Base-by-base conservation (phyloP, 345 rosid genomes). In the Streptanthus diversifolius region DNA sequence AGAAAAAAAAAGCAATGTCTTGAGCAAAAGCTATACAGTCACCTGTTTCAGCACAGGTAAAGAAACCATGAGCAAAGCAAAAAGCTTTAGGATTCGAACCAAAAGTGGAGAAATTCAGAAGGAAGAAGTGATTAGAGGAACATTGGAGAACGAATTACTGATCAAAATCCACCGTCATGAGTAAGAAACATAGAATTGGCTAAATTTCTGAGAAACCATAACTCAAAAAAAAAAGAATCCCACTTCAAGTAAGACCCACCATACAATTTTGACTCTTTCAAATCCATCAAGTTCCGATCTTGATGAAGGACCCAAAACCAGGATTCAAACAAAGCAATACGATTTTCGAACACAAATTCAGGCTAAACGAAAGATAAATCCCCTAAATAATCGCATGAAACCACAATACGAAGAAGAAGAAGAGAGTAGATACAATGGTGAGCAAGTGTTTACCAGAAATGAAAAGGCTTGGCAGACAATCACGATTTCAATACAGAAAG, bases 211-310 rank as follows among this genome's bases (percentile, higher is more conserved):
- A 40, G 32, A 45, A 70, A 10, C 56, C 67, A 49, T 70, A 69
- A 21, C 58, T 36, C 17, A 8, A 5, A 3, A 41, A 18, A 54
- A 11, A 69, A 27, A 53, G 10, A 44, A 7, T 17, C 51, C 52
- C 52, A 61, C 27, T 41, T 62, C 18, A 18, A 61, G 75, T 60
- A 60, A 71, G 66, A 70, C 57, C 74, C 59, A 70, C 35, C 36
- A 71, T 15, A 29, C 66, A 49, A 66, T 18, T 72, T 22, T 41
- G 56, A 72, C 56, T 63, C 55, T 41, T 63, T 54, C 64, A 41
- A 71, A 52, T 39, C 51, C 68, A 61, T 61, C n/a, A 71, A 63
- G 35, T 3, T 72, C 39, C 44, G 35, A 62, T 37, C 61, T 65
- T 51, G 41, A 35, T 1, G 13, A n/a, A 40, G 11, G 30, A 1